Conservation (phyloP, 495 filamentous ascomycete genomes). For the Aspergillus conjunctus region DNA sequence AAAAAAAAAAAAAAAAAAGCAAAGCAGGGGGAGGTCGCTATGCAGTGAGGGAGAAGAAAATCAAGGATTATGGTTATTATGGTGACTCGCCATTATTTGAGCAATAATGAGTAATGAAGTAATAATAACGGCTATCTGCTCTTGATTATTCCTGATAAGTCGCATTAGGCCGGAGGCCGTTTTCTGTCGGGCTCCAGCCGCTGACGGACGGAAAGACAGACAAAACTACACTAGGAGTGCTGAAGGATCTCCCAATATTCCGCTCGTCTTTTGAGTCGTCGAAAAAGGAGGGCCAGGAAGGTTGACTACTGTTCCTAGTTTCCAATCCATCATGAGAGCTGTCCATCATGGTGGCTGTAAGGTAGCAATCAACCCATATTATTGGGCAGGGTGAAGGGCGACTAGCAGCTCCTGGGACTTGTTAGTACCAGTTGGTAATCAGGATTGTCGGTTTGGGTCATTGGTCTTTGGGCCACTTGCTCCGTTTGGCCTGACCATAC, state of each 20-base stretch:
- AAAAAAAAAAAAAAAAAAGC: not conserved
- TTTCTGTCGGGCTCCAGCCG: slow-evolving; percentile 33
- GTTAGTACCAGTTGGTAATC: slow-evolving; percentile 9
- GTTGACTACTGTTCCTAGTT: not conserved
- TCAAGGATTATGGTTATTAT: not conserved
- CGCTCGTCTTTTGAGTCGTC: not conserved
- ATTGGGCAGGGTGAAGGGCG: not conserved
- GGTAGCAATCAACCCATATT: not conserved
- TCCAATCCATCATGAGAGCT: not conserved
- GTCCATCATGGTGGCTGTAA: not conserved
- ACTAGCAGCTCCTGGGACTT: not conserved
- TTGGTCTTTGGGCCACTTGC: slow-evolving; percentile 21
- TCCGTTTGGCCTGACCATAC: slow-evolving; percentile 10
- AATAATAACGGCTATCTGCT: slow-evolving; percentile 3
- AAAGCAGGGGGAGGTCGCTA: not conserved
- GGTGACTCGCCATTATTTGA: not conserved
- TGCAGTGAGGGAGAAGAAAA: not conserved
- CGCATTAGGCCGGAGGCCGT: slow-evolving; percentile 25
- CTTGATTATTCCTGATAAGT: slow-evolving; percentile 1
- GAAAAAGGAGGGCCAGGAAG: not conserved
- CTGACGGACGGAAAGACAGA: slow-evolving; percentile 16
- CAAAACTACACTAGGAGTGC: not conserved
- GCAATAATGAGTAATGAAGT: not conserved
- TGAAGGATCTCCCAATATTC: not conserved
- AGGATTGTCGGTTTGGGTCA: slow-evolving; percentile 9